A percentile compares a stretch with the other conserved stretches of the same genome.
phyloP scores from a whole-genome alignment of 2,329 filamentous ascomycete species.

The Domatiomyces globalis region DNA sequence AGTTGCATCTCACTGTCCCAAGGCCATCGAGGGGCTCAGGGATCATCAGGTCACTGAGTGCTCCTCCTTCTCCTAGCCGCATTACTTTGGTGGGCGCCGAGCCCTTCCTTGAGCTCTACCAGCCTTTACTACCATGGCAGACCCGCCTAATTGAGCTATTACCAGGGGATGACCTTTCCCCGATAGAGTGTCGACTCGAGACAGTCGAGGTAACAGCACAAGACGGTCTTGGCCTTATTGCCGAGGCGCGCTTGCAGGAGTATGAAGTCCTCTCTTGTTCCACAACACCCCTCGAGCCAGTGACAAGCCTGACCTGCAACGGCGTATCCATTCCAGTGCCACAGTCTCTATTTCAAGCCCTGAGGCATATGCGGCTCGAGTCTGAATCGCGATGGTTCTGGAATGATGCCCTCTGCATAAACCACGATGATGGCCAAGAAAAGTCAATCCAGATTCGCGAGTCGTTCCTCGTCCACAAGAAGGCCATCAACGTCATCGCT shows the following conservation, averaged over 20 bases:
- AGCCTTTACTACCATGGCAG: neutral
- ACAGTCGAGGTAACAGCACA: neutral
- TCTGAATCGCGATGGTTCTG: slow-evolving; percentile 4
- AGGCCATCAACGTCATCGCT: neutral
- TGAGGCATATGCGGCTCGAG: neutral
- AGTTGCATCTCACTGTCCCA: neutral
- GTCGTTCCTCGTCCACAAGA: neutral
- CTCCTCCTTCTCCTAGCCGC: neutral
- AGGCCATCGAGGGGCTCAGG: neutral
- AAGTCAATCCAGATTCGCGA: slow-evolving; percentile 13
- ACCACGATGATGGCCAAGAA: slow-evolving; percentile 13
- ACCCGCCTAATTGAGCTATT: neutral
- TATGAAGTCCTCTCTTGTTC: neutral
- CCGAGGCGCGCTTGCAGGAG: neutral
- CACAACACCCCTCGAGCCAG: neutral
- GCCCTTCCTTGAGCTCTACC: neutral
- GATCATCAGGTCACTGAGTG: neutral
- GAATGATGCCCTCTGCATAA: slow-evolving; percentile 17
- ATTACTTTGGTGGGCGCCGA: neutral
- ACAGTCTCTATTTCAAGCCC: neutral
- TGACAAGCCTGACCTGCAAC: neutral
- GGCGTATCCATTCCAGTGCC: neutral
- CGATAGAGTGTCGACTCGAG: neutral
- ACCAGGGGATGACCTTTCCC: neutral
- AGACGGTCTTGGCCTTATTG: neutral